Evolutionary conservation across 208 protist genomes (phyloP), one percentile per base, ranked within the genome.

Genomic region (Phytomonas sp.): DNA sequence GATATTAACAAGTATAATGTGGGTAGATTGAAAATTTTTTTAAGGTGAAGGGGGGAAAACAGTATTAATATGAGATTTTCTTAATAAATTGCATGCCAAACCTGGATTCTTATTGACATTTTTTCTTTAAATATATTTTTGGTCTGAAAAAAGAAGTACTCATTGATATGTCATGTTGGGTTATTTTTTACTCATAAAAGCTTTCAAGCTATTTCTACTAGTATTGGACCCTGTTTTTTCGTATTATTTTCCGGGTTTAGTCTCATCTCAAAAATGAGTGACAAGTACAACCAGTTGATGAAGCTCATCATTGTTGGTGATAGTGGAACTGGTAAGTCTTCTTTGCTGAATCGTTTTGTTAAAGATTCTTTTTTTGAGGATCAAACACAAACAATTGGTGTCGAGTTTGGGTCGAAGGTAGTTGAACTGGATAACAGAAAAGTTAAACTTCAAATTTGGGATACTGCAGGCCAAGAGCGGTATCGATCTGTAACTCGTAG

Each of bases 361-460:
- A 94, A 99, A 69, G 89, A 98, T 71, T 95, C 88, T 32, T 99
- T 97, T 91, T 87, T 70, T n/a, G 81, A 93, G 56, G 94, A 98
- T 65, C 94, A 91, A 45, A 93, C 95, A 2, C 97, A 98, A 72
- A 99, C 98, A 2, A 99, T 99, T 83, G 98, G 98, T 56, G 96
- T 99, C 29, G 98, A 99, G 76, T 99, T 99, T 82, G 98, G 98
- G 30, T 96, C 97, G 0, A 93, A 98, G 72, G 93, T 98, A 45
- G 79, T 98, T 29, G 89, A 98, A 49, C 70, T 98, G 6, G 77
- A 72, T 31, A 92, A 88, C 60, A 85, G 89, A 36, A 96, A 89
- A 66, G 92, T 99, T 60, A 99, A 99, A 78, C 78, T 98, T 36
- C 97, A 99, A 76, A 98, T 99, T 75, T 98, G 96, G 96, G 96